A percentile compares a stretch with the other conserved stretches of the same genome.
Conservation (phyloP, 768 basidiomycete genomes). For the Panus rudis region DNA sequence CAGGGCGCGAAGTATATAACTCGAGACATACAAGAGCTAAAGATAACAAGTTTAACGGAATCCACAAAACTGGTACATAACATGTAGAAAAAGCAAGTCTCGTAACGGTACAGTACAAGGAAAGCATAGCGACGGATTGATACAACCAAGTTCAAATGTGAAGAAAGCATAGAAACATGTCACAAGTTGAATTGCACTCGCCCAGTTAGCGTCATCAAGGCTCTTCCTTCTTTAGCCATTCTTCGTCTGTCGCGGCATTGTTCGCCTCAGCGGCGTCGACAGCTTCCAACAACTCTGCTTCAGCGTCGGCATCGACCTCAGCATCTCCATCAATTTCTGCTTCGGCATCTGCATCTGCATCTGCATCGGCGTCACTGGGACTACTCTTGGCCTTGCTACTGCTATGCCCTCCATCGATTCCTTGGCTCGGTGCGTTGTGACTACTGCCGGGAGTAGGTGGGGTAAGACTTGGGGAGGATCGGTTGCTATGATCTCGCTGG, state of each 20-base stretch:
- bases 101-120: no score
- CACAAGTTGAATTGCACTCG: neutral
- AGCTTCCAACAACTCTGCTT: slow-evolving; percentile 30
- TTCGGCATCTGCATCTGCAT: slow-evolving; percentile 33
- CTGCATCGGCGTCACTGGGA: slow-evolving; percentile 23
- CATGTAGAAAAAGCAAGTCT: no score
- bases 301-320: slow-evolving; percentile 24
- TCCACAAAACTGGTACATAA: no score
- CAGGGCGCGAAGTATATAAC: no score
- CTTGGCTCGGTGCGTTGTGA: slow-evolving; percentile 7
- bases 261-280: slow-evolving; percentile 34
- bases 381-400: slow-evolving; percentile 1
- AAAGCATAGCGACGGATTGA: no score
- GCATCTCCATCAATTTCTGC: slow-evolving; percentile 25
- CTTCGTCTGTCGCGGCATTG: slow-evolving; percentile 16
- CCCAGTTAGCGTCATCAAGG: no score
- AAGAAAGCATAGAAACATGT: neutral
- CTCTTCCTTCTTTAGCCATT: slow-evolving; percentile 24
- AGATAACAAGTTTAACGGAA: no score
- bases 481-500: neutral
- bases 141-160: no score
- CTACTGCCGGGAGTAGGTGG: slow-evolving; percentile 5
- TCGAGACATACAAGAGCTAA: no score
- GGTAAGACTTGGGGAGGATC: slow-evolving; percentile 9
- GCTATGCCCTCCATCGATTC: slow-evolving; percentile 17